Evolutionary conservation across 352 stramenopile species (phyloP).

Genomic region (Blastocystis hominis): DNA sequence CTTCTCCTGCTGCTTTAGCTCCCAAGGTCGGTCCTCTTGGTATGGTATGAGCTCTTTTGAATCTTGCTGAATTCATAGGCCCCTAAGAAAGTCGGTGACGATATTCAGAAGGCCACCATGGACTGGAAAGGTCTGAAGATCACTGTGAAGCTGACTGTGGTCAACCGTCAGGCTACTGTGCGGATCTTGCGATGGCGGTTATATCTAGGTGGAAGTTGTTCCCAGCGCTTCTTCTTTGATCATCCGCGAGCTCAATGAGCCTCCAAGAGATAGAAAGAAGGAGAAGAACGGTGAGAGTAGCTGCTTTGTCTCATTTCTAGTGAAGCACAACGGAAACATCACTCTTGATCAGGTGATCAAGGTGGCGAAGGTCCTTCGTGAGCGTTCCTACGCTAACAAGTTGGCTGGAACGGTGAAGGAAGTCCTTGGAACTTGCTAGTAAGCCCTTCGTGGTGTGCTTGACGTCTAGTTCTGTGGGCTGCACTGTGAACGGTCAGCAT

Average conservation of each 20-base stretch:
- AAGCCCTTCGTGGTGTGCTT: neutral
- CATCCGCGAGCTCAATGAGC: conserved; percentile 99
- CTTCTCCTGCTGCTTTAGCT: conserved; percentile 89
- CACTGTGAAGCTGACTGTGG: conserved; percentile 97
- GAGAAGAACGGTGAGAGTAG: conserved; percentile 60
- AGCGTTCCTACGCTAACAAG: conserved; percentile 87
- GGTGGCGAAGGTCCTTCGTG: conserved; percentile 90
- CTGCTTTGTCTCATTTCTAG: conserved; percentile 30
- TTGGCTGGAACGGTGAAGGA: conserved; percentile 95
- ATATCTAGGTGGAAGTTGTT: conserved; percentile 76
- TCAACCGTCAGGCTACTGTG: conserved; percentile 84
- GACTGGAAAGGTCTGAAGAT: conserved; percentile 99
- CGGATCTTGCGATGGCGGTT: neutral
- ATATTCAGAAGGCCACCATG: conserved; percentile 98
- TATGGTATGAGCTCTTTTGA: conserved; percentile 66
- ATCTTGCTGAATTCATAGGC: conserved; percentile 63
- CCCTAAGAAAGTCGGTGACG: conserved; percentile 99
- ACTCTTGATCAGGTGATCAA: conserved; percentile 96
- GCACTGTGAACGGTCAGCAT: conserved; percentile 94
- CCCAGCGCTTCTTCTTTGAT: conserved; percentile 92
- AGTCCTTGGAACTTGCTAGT: conserved; percentile 89
- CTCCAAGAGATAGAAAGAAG: conserved; percentile 95
- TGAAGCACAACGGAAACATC: conserved; percentile 99
- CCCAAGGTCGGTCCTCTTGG: conserved; percentile 98
- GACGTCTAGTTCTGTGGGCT: conserved; percentile 81